Conservation (phyloP, 495 filamentous ascomycete genomes). For the Penicillium longicatenatum region DNA sequence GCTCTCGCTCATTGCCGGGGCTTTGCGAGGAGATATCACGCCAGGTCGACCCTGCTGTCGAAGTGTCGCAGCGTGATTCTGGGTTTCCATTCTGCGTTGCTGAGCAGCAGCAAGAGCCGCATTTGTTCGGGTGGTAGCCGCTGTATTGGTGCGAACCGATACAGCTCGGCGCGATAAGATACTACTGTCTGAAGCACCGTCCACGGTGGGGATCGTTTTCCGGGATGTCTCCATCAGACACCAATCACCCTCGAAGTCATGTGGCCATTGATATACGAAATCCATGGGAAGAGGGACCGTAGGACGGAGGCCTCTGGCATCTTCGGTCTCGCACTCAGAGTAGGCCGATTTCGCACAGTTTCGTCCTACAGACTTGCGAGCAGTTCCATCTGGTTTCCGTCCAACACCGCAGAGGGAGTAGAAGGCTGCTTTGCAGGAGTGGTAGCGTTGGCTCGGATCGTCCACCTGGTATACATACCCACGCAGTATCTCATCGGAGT, state of each 20-base stretch:
- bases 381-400: conserved; percentile 43
- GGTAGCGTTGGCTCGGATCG: conserved; percentile 42
- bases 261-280: conserved; percentile 63
- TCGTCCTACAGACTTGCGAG: conserved; percentile 43
- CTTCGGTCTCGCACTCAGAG: conserved; percentile 72
- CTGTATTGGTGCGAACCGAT: conserved; percentile 28
- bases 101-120: conserved; percentile 46
- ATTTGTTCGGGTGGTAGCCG: conserved; percentile 40
- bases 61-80: conserved; percentile 51
- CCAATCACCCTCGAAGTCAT: conserved; percentile 44
- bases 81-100: conserved; percentile 41
- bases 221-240: conserved; percentile 36
- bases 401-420: conserved; percentile 56
- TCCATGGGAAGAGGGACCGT: conserved; percentile 67
- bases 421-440: conserved; percentile 47
- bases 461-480: conserved; percentile 44
- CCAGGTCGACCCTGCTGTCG: conserved; percentile 46
- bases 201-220: conserved; percentile 29
- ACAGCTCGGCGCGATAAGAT: conserved; percentile 34
- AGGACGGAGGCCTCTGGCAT: conserved; percentile 68
- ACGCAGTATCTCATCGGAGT: conserved; percentile 45
- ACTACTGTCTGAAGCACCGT: conserved; percentile 34
- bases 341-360: conserved; percentile 57
- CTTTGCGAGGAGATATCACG: conserved; percentile 31
- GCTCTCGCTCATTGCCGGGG: conserved; percentile 34